These are phyloP conservation scores for Aphanocladium album DNA, from an alignment of 2,329 filamentous ascomycete species.

Conservation along the genomic window DNA sequence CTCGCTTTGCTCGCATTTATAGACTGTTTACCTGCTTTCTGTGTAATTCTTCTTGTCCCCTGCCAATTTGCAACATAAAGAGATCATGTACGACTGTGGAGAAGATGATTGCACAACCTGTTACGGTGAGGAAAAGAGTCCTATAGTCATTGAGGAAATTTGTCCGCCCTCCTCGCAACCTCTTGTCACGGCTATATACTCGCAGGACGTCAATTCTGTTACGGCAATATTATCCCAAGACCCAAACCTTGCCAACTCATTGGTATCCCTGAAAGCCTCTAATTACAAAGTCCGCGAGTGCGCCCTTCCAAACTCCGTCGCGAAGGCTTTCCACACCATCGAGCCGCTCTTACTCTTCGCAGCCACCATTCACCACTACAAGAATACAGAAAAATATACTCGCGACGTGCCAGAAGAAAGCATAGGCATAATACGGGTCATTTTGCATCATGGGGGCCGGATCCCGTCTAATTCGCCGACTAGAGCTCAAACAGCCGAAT, in stretches of 20 bases:
- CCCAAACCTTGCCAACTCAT: not conserved
- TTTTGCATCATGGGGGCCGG: not conserved
- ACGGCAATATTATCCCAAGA: not conserved
- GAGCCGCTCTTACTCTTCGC: conserved; percentile 1
- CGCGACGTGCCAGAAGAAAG: not conserved
- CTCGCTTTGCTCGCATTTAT: not conserved
- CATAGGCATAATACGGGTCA: not conserved
- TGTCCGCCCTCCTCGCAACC: not conserved
- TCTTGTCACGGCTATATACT: not conserved
- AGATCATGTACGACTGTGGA: not conserved
- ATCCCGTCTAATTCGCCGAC: not conserved
- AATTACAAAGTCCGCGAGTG: not conserved
- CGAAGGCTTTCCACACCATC: not conserved
- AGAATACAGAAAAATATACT: not conserved
- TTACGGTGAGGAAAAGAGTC: not conserved
- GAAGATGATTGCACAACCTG: not conserved
- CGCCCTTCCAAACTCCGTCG: not conserved
- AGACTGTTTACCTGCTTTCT: not conserved
- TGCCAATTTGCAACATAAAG: not conserved
- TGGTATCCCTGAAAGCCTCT: not conserved
- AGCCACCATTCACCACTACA: conserved; percentile 3
- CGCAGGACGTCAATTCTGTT: not conserved
- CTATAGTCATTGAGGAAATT: not conserved
- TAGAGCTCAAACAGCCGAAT: not conserved
- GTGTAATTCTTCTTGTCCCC: not conserved